These are phyloP conservation scores for Eutrema yunnanense DNA, from an alignment of 345 rosid genomes.

Conservation along the genomic window DNA sequence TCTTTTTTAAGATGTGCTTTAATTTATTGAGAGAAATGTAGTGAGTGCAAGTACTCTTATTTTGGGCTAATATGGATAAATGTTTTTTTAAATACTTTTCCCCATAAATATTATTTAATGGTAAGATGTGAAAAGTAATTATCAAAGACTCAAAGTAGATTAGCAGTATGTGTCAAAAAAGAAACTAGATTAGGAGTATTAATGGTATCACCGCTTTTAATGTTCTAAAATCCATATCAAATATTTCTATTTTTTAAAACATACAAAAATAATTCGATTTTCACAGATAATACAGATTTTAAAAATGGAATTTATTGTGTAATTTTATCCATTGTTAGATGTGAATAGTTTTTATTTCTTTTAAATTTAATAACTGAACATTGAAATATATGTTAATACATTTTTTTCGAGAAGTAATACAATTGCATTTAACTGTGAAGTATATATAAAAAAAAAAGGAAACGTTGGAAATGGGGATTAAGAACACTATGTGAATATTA, in stretches of 20 bases:
- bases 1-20: constrained; percentile 28
- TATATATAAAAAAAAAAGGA: neutral
- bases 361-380: neutral
- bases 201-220: neutral
- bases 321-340: neutral
- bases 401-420: too few relatives aligned
- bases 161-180: constrained; percentile 5
- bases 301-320: neutral
- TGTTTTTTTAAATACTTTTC: neutral
- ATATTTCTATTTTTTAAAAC: too few relatives aligned
- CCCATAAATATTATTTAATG: constrained; percentile 10
- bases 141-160: neutral
- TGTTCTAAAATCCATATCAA: neutral
- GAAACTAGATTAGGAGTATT: constrained; percentile 6
- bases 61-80: constrained; percentile 5
- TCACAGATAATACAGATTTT: neutral
- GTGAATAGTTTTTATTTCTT: neutral
- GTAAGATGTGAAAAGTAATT: constrained; percentile 15
- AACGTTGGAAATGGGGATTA: constrained; percentile 9
- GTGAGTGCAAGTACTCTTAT: constrained; percentile 29
- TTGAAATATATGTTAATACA: neutral
- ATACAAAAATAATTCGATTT: neutral
- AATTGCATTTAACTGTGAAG: neutral
- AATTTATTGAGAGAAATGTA: constrained; percentile 27
- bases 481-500: constrained; percentile 18